Percentiles rank a stretch among this genome's conserved stretches.
Evolutionary conservation across 257 asterid genomes (phyloP).

Genomic region (Solanum neorickii): DNA sequence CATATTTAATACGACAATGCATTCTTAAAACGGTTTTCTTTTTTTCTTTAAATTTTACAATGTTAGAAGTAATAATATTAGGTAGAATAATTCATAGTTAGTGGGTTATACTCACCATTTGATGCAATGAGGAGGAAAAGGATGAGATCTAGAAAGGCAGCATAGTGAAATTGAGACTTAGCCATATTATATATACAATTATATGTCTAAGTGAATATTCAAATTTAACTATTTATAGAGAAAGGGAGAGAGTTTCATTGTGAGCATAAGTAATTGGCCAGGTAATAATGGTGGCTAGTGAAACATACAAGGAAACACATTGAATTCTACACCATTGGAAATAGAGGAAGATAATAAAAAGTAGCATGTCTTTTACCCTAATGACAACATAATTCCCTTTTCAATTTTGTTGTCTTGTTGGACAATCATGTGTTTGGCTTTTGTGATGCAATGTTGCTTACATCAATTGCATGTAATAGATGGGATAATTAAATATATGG

Average conservation of each 20-base stretch:
- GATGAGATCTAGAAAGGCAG: too few species aligned
- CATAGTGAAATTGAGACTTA: not conserved
- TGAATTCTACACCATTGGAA: not conserved
- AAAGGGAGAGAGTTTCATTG: not conserved
- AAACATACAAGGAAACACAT: not conserved
- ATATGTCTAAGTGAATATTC: accelerated
- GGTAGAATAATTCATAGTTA: too few species aligned
- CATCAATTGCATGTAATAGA: too few species aligned
- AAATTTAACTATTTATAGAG: not conserved
- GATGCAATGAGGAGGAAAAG: too few species aligned
- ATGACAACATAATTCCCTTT: not conserved
- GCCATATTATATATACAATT: not conserved
- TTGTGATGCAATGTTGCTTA: too few species aligned
- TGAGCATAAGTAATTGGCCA: too few species aligned
- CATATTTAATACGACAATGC: not conserved
- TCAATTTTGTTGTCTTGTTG: not conserved
- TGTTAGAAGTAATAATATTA: too few species aligned
- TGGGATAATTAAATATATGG: too few species aligned
- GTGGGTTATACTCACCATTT: too few species aligned
- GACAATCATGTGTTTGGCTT: too few species aligned
- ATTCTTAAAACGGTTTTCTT: not conserved
- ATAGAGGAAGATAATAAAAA: not conserved
- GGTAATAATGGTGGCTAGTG: not conserved
- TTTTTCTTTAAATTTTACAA: not conserved
- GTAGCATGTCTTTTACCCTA: not conserved